Percentiles rank a stretch among this genome's conserved stretches.
Conservation (phyloP, 1,284 basidiomycete species). For the Sutorius eximius region DNA sequence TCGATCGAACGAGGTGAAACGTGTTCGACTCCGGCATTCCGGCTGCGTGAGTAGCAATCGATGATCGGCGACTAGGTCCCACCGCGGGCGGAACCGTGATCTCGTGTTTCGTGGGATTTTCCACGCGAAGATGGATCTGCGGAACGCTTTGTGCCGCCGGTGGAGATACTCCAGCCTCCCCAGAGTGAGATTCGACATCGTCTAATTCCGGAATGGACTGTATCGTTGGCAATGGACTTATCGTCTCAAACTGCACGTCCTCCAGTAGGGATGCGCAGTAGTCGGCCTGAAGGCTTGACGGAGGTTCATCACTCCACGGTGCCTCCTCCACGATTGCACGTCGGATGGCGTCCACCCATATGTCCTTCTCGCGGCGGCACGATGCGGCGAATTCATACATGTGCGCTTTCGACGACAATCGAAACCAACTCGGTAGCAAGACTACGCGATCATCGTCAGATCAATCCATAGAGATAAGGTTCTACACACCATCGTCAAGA, state of each 20-base stretch:
- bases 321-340: conserved; percentile 41
- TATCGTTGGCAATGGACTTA: conserved; percentile 53
- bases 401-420: conserved; percentile 65
- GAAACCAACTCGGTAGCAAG: conserved; percentile 77
- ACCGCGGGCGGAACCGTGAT: conserved; percentile 14
- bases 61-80: conserved; percentile 53
- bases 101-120: conserved; percentile 21
- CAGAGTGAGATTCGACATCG: conserved; percentile 28
- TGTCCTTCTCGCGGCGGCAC: conserved; percentile 77
- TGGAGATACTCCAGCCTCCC: conserved; percentile 8
- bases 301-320: conserved; percentile 59
- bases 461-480: conserved; percentile 2
- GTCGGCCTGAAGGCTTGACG: conserved; percentile 54
- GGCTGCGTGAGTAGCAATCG: conserved; percentile 51
- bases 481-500: conserved; percentile 62
- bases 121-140: conserved; percentile 12
- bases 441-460: conserved; percentile 42
- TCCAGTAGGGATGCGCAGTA: conserved; percentile 36
- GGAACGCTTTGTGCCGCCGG: conserved; percentile 1
- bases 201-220: conserved; percentile 60
- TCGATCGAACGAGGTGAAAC: conserved; percentile 69
- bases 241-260: conserved; percentile 41
- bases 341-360: conserved; percentile 75
- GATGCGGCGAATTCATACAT: conserved; percentile 83
- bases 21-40: conserved; percentile 54